phyloP scores from a whole-genome alignment of 805 yeast genomes.

The Saccharomycopsis oosterbeekiorum region DNA sequence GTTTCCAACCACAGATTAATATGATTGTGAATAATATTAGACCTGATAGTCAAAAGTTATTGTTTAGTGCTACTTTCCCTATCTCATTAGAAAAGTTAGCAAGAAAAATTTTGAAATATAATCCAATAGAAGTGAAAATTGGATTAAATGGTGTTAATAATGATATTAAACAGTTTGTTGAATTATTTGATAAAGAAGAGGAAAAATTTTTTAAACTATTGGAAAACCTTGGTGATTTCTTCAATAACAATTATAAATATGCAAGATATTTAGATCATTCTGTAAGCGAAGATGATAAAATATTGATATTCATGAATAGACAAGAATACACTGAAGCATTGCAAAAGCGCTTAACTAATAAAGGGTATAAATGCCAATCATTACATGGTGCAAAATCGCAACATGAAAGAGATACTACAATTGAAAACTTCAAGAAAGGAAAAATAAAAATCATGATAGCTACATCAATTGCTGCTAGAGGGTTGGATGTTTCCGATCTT shows the following conservation, averaged over 20 bases:
- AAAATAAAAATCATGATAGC: slow-evolving; percentile 62
- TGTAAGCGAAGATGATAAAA: slow-evolving; percentile 33
- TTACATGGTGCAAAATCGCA: slow-evolving; percentile 93
- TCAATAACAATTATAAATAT: slow-evolving; percentile 1
- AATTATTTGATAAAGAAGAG: slow-evolving; percentile 41
- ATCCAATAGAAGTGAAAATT: slow-evolving; percentile 68
- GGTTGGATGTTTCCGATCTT: slow-evolving; percentile 83
- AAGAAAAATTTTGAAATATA: slow-evolving; percentile 38
- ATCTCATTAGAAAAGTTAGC: slow-evolving; percentile 70
- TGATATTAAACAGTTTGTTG: slow-evolving; percentile 65
- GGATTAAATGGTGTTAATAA: slow-evolving; percentile 79
- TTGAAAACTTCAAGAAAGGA: slow-evolving; percentile 58
- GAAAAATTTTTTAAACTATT: slow-evolving; percentile 49
- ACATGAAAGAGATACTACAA: slow-evolving; percentile 65
- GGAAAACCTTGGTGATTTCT: slow-evolving; percentile 39
- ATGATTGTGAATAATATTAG: slow-evolving; percentile 68
- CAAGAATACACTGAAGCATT: slow-evolving; percentile 80
- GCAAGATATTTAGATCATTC: slow-evolving; percentile 11
- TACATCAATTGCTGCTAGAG: slow-evolving; percentile 92
- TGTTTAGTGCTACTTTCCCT: slow-evolving; percentile 94
- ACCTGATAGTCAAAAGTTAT: slow-evolving; percentile 79
- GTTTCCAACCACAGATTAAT: slow-evolving; percentile 91
- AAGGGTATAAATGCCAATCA: slow-evolving; percentile 51
- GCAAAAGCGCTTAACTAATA: slow-evolving; percentile 38
- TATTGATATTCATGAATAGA: slow-evolving; percentile 77